Evolutionary conservation across 768 basidiomycete genomes (phyloP).

Genomic region (Xerocomellus chrysenteron): DNA sequence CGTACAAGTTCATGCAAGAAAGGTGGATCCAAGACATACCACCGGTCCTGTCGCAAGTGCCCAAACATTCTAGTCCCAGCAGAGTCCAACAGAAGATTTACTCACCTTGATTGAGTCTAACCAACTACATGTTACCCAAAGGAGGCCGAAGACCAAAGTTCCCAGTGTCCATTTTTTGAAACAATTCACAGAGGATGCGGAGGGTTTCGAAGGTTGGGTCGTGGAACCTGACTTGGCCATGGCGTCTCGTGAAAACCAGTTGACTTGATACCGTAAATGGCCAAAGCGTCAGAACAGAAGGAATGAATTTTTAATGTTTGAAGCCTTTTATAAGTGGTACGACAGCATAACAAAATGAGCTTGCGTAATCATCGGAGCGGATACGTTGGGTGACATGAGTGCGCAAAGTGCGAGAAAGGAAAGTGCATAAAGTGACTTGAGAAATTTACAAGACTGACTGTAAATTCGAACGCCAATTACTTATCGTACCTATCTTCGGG

Average conservation of each 20-base stretch:
- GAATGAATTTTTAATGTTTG: neutral
- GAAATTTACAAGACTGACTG: too few species aligned
- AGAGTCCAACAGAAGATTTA: neutral
- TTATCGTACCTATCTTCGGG: too few species aligned
- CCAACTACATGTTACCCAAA: slow-evolving; percentile 43
- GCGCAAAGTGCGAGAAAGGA: too few species aligned
- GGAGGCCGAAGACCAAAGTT: slow-evolving; percentile 22
- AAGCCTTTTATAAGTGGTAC: neutral
- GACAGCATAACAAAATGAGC: neutral
- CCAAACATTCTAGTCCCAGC: neutral
- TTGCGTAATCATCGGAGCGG: too few species aligned
- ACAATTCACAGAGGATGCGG: neutral
- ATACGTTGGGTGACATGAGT: too few species aligned
- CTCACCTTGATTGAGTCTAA: slow-evolving; percentile 66
- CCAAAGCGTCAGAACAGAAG: neutral
- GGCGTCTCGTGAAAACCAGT: neutral
- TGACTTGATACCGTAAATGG: neutral
- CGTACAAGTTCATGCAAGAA: slow-evolving; percentile 71
- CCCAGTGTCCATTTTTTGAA: slow-evolving; percentile 36
- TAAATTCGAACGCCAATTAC: too few species aligned
- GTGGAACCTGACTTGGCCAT: slow-evolving; percentile 20
- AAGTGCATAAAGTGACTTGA: too few species aligned
- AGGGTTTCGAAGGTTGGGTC: neutral
- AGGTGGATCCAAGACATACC: slow-evolving; percentile 82
- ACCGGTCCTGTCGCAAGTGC: slow-evolving; percentile 56